Percentiles rank a stretch among this genome's conserved stretches.
These are phyloP conservation scores for Pisolithus marmoratus DNA, from an alignment of 768 basidiomycete species.

Conservation along the genomic window DNA sequence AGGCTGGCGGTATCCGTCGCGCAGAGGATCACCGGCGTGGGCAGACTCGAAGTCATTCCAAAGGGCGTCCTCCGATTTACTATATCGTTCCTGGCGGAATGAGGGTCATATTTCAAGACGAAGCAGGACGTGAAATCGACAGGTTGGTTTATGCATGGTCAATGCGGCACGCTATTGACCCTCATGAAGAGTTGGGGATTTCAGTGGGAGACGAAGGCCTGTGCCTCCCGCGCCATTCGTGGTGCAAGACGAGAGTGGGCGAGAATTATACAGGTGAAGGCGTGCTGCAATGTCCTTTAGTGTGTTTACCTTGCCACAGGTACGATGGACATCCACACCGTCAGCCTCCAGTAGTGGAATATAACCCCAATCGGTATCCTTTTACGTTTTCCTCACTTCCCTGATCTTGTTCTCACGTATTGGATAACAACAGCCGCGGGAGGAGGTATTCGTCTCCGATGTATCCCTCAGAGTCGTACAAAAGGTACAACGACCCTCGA, in stretches of 20 bases:
- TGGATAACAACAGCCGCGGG: constrained; percentile 14
- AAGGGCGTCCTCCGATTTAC: constrained; percentile 31
- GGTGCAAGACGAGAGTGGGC: constrained; percentile 56
- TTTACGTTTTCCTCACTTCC: constrained; percentile 1
- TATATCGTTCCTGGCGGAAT: constrained; percentile 65
- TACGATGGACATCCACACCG: constrained; percentile 21
- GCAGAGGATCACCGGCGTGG: constrained; percentile 19
- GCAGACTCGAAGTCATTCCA: constrained; percentile 16
- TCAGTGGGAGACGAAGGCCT: constrained; percentile 26
- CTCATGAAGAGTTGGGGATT: constrained; percentile 46
- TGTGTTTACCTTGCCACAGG: constrained; percentile 7
- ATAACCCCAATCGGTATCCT: constrained; percentile 18
- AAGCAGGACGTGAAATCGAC: constrained; percentile 56
- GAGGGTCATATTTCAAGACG: constrained; percentile 64
- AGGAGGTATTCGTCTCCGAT: constrained; percentile 18
- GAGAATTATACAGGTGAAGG: constrained; percentile 49
- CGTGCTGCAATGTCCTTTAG: background rate
- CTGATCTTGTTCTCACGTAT: constrained; percentile 3
- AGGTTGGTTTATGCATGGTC: constrained; percentile 34
- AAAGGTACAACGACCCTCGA: constrained; percentile 16
- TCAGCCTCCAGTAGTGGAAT: constrained; percentile 22
- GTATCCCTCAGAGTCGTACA: constrained; percentile 21
- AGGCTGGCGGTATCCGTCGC: constrained; percentile 20
- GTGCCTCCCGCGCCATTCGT: constrained; percentile 39
- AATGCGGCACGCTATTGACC: background rate